Percentiles rank a stretch among this genome's conserved stretches.
These are phyloP conservation scores for Stentor coeruleus DNA, from an alignment of 73 alveolate genomes.

Conservation along the genomic window DNA sequence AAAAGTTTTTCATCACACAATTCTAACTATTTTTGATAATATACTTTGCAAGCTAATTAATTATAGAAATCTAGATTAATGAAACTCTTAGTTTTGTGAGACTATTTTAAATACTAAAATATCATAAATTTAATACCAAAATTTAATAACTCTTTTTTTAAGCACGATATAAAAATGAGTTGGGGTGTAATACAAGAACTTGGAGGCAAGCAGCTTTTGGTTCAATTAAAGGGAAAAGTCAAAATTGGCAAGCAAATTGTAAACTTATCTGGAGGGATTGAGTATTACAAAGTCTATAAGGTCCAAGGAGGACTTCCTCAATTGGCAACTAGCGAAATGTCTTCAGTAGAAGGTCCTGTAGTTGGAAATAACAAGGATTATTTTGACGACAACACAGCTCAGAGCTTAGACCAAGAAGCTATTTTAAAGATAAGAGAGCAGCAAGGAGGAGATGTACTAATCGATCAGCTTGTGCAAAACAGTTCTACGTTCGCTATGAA, in stretches of 20 bases:
- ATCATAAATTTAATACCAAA: too few relatives aligned
- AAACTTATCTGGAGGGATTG: not conserved
- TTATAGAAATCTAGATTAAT: too few relatives aligned
- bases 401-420: slow-evolving; percentile 66
- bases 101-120: too few relatives aligned
- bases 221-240: slow-evolving; percentile 19
- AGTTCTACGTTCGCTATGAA: slow-evolving; percentile 73
- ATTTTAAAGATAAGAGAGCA: slow-evolving; percentile 59
- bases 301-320: slow-evolving; percentile 27
- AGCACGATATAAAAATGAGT: slow-evolving; percentile 15
- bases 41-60: too few relatives aligned
- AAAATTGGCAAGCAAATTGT: slow-evolving; percentile 21
- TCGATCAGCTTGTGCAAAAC: slow-evolving; percentile 64
- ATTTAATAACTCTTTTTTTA: too few relatives aligned
- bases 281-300: not conserved
- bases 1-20: too few relatives aligned
- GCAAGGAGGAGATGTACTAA: slow-evolving; percentile 63
- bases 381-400: slow-evolving; percentile 49
- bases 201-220: not conserved
- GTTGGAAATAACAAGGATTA: slow-evolving; percentile 33
- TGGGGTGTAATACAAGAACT: slow-evolving; percentile 13
- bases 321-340: slow-evolving; percentile 2
- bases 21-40: too few relatives aligned
- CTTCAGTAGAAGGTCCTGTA: slow-evolving; percentile 23
- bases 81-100: too few relatives aligned